A percentile compares a stretch with the other conserved stretches of the same genome.
These are phyloP conservation scores for Candida ipomoeae DNA, from an alignment of 805 yeast genomes.

Conservation along the genomic window DNA sequence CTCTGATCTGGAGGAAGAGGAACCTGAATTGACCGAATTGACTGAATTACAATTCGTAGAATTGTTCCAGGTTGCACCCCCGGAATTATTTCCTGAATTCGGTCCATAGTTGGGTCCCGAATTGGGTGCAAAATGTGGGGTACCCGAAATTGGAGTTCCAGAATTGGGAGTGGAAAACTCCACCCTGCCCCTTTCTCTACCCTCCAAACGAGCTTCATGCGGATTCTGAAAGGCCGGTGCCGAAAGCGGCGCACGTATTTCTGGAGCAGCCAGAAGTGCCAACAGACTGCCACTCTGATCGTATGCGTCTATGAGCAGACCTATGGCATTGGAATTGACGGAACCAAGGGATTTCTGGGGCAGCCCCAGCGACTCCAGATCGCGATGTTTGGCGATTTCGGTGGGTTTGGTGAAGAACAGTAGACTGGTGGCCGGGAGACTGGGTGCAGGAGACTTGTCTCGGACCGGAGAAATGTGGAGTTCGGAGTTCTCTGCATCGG, in stretches of 20 bases:
- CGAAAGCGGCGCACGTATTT: not conserved
- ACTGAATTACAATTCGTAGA: no score
- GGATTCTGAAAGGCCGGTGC: conserved; percentile 8
- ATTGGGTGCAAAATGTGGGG: no score
- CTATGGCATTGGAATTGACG: conserved; percentile 22
- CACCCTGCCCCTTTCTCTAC: no score
- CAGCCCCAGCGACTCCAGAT: conserved; percentile 9
- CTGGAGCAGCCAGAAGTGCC: conserved; percentile 6
- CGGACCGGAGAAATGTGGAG: conserved; percentile 18
- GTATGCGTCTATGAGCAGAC: conserved; percentile 29
- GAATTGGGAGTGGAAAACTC: no score
- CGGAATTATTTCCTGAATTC: no score
- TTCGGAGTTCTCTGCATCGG: conserved; percentile 25
- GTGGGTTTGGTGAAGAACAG: not conserved
- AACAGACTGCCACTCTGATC: conserved; percentile 25
- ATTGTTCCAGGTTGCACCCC: no score
- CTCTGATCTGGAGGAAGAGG: no score
- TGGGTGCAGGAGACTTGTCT: not conserved
- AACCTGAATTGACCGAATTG: no score
- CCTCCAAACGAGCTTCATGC: not conserved
- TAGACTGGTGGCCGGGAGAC: not conserved
- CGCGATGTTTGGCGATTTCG: not conserved
- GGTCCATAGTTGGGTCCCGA: no score
- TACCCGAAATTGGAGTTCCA: no score
- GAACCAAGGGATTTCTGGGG: conserved; percentile 22